Conservation (phyloP, 768 basidiomycete genomes). For the Collybia mongolica region DNA sequence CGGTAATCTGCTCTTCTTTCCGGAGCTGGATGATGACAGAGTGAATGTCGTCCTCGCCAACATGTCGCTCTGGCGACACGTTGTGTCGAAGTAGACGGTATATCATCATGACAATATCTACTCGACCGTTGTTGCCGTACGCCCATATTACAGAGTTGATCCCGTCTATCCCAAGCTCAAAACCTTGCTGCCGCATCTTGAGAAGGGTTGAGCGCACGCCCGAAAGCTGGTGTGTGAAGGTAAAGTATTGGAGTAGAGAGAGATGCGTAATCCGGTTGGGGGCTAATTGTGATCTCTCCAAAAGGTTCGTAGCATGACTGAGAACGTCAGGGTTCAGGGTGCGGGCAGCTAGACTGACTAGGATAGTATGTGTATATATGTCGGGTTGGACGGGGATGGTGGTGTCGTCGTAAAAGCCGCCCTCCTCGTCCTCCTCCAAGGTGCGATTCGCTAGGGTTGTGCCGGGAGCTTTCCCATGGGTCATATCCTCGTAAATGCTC, state of each 20-base stretch:
- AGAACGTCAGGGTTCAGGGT: conserved; percentile 43
- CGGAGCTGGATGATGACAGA: conserved; percentile 34
- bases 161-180: conserved; percentile 61
- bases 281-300: conserved; percentile 50
- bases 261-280: conserved; percentile 67
- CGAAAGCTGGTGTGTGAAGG: conserved; percentile 40
- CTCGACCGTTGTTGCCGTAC: conserved; percentile 48
- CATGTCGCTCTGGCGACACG: conserved; percentile 31
- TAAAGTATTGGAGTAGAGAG: conserved; percentile 55
- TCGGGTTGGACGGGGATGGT: conserved; percentile 45
- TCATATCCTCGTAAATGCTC: conserved; percentile 61
- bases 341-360: conserved; percentile 62
- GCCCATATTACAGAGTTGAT: conserved; percentile 74
- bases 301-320: conserved; percentile 49
- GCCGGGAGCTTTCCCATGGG: conserved; percentile 42
- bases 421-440: conserved; percentile 10
- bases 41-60: conserved; percentile 32
- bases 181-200: conserved; percentile 47
- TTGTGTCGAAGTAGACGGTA: conserved; percentile 66
- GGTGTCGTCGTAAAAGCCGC: background rate
- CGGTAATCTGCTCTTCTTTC: conserved; percentile 43
- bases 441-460: conserved; percentile 20
- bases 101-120: conserved; percentile 57
- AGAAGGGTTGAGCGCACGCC: conserved; percentile 56
- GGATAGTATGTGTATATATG: conserved; percentile 66